Evolutionary conservation across 2,329 filamentous ascomycete genomes (phyloP), one percentile per base, ranked within the genome.

Genomic region (Trichoderma brevicompactum): DNA sequence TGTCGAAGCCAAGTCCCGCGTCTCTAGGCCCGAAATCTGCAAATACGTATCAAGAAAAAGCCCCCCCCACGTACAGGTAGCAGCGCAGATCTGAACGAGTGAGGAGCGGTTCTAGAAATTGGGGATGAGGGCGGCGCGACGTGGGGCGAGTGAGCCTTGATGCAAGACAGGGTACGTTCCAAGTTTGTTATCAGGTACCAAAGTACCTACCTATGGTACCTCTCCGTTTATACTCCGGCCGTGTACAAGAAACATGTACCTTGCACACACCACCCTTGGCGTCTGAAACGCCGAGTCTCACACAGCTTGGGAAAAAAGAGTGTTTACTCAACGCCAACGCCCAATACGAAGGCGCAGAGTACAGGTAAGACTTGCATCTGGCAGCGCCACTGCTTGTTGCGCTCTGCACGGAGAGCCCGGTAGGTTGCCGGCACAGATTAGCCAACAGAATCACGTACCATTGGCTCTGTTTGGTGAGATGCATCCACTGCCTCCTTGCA

Each of bases 51-150:
- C 49, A 23, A 54, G 23, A 46, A 54, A 38, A n/a, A 52, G 44
- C 17, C 5, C 19, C 13, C 64, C 64, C 56, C 64, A 53, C 64
- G 56, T 46, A 23, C 36, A 58, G 48, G 56, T 52, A 32, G 48
- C 36, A 48, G 23, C 23, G 49, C 46, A 34, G 50, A 62, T 46
- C 64, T 52, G 61, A 44, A 44, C 63, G 49, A 62, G 66, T 46
- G 54, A 61, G 43, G 40, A 32, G 62, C 43, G 63, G 49, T 64
- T 66, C 64, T 38, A 43, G 64, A 66, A 64, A 43, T 66, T 66
- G 49, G 58, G 49, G 38, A 58, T 56, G 44, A 64, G 52, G 50
- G 58, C 49, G 46, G 53, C 63, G 64, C 59, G 59, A 43, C 50
- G 59, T 56, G 64, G 36, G 59, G 64, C 40, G 38, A 13, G 46